Evolutionary conservation across 257 asterid genomes (phyloP), one percentile per base, ranked within the genome.

Genomic region (Fraxinus anomala): DNA sequence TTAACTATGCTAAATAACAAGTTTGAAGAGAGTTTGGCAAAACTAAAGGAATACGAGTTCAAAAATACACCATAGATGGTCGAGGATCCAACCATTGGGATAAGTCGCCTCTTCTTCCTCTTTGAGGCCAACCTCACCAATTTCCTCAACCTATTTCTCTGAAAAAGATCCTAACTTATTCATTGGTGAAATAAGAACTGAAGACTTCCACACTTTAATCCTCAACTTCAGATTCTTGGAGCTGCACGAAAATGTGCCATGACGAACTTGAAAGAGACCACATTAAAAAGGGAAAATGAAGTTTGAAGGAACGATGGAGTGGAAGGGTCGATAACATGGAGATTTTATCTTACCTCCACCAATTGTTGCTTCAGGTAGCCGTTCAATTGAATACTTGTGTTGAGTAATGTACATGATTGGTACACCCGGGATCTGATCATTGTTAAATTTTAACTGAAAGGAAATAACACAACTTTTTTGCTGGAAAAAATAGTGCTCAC

Each of bases 301-400:
- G 33, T 82, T 47, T 1, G 19, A 9, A 17, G 71, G 44, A 44
- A 11, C 42, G 34, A 23, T 23, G 51, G 4, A 61, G 75, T 1
- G 14, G 34, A 66, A 40, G 28, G 10, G 71, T 42, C 14, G 6
- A 28, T 14, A 47, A 76, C 0, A 72, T 13, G 24, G 70, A 77
- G 21, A 28, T 42, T 73, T 30, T 16, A 69, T 71, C 73, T 37
- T 85, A 95, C 98, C 99, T 86, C 97, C 98, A 12, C 99, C 99
- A 12, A 95, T 84, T 67, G 99, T 92, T 40, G 98, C 99, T 81
- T 95, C 97, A 5, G 98, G 99, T 80, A 95, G 82, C 75, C 98
- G 91, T 81, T 95, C 98, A 42, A 93, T 91, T 66, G 98, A 91
- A 78, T 91, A 95, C 80, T 82, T 81, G 74, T 88, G 99, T 77